Percentiles rank a stretch among this genome's conserved stretches.
These are phyloP conservation scores for Fusarium kyushuense DNA, from an alignment of 2,329 filamentous ascomycete genomes.

Conservation along the genomic window DNA sequence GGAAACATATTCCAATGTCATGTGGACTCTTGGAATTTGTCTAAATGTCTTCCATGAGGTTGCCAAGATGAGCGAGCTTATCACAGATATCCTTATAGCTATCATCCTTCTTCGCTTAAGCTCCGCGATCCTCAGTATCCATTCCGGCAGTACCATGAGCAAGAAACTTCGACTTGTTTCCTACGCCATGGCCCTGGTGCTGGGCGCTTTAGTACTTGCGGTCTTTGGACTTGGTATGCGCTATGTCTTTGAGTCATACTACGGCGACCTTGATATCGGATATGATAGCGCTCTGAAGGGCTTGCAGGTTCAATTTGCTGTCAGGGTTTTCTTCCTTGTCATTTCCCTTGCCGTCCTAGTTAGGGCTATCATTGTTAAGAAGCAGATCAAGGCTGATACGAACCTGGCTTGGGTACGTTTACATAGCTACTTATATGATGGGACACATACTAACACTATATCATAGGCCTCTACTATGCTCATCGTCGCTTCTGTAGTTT, in stretches of 20 bases:
- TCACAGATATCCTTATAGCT: constrained; percentile 41
- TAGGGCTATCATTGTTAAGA: constrained; percentile 40
- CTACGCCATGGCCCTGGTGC: constrained; percentile 29
- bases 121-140: constrained; percentile 36
- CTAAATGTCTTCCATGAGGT: neutral
- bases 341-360: constrained; percentile 22
- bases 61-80: neutral
- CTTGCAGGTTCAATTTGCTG: no score
- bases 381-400: constrained; percentile 25
- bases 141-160: constrained; percentile 23
- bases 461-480: constrained; percentile 42
- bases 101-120: constrained; percentile 44
- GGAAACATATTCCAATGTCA: no score
- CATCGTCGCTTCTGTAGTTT: constrained; percentile 41
- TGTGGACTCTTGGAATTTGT: constrained; percentile 1
- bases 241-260: no score
- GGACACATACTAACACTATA: neutral
- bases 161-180: constrained; percentile 33
- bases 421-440: neutral
- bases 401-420: constrained; percentile 10
- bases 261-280: no score
- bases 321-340: no score
- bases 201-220: constrained; percentile 32
- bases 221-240: constrained; percentile 32
- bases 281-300: no score